A percentile compares a stretch with the other conserved stretches of the same genome.
Conservation (phyloP, 2,329 filamentous ascomycete species). For the Camptophora hylomeconis region DNA sequence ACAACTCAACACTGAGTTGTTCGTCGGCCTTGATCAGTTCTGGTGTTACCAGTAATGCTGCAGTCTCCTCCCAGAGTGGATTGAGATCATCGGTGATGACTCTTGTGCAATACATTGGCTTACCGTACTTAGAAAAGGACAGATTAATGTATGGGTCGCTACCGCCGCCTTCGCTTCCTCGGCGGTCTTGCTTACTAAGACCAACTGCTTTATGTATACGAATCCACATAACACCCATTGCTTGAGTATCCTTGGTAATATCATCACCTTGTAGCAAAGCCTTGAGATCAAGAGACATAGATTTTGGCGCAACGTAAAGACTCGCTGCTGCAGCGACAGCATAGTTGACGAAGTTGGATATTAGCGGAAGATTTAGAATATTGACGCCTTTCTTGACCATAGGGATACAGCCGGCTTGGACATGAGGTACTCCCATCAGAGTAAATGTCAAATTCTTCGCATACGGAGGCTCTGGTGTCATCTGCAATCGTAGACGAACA, state of each 20-base stretch:
- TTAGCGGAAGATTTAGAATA: conserved; percentile 78
- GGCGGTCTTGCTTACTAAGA: conserved; percentile 79
- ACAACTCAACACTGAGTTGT: conserved; percentile 82
- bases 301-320: conserved; percentile 91
- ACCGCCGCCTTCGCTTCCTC: conserved; percentile 72
- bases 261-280: conserved; percentile 86
- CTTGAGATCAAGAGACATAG: conserved; percentile 78
- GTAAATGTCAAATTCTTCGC: conserved; percentile 86
- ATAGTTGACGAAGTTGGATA: conserved; percentile 95
- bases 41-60: conserved; percentile 71
- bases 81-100: conserved; percentile 93
- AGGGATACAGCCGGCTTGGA: conserved; percentile 77
- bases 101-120: conserved; percentile 93
- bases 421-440: conserved; percentile 83
- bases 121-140: conserved; percentile 89
- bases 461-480: conserved; percentile 85
- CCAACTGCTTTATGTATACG: conserved; percentile 78
- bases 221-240: conserved; percentile 82
- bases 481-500: conserved; percentile 65
- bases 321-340: conserved; percentile 75
- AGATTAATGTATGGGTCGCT: conserved; percentile 94
- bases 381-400: conserved; percentile 89
- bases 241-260: conserved; percentile 72
- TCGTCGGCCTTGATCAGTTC: conserved; percentile 90
- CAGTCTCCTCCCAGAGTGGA: conserved; percentile 80